phyloP scores from a whole-genome alignment of 352 stramenopile species.

The Globisporangium emineosum region DNA sequence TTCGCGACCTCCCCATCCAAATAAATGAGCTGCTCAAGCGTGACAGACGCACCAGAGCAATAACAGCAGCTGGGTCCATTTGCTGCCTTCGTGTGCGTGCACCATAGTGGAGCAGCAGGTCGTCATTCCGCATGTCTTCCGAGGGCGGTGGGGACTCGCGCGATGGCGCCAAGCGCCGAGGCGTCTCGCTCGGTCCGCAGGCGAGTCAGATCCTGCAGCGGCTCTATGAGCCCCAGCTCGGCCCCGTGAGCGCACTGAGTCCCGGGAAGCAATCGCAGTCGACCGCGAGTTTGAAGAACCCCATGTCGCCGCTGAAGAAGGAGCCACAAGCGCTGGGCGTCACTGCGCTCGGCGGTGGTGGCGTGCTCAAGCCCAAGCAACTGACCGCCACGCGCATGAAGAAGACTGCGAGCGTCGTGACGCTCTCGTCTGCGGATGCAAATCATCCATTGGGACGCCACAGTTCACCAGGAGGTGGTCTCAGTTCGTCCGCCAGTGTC shows the following conservation, averaged over 20 bases:
- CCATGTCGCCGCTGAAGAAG: slow-evolving; percentile 22
- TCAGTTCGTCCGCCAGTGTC: slow-evolving; percentile 34
- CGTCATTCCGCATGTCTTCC: slow-evolving; percentile 9
- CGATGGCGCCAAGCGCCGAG: slow-evolving; percentile 54
- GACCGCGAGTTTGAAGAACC: not conserved
- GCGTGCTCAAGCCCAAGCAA: slow-evolving; percentile 42
- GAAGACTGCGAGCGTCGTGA: slow-evolving; percentile 41
- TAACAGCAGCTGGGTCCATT: no score
- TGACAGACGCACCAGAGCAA: not conserved
- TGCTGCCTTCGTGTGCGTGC: not conserved
- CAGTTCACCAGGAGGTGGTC: not conserved
- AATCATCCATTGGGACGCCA: not conserved
- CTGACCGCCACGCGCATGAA: slow-evolving; percentile 26
- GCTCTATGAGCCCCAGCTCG: slow-evolving; percentile 62
- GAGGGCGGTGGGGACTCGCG: slow-evolving; percentile 17
- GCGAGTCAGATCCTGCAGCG: slow-evolving; percentile 62
- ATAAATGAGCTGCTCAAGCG: not conserved
- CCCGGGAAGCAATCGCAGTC: not conserved
- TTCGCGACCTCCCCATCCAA: not conserved
- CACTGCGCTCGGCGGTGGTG: not conserved
- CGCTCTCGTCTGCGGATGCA: slow-evolving; percentile 18
- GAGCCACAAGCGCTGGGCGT: not conserved
- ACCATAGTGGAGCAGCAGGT: not conserved
- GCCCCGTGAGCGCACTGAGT: slow-evolving; percentile 18
- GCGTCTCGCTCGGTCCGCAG: slow-evolving; percentile 45